Evolutionary conservation across 2,329 filamentous ascomycete genomes (phyloP).

Genomic region (Escovopsis sp.): DNA sequence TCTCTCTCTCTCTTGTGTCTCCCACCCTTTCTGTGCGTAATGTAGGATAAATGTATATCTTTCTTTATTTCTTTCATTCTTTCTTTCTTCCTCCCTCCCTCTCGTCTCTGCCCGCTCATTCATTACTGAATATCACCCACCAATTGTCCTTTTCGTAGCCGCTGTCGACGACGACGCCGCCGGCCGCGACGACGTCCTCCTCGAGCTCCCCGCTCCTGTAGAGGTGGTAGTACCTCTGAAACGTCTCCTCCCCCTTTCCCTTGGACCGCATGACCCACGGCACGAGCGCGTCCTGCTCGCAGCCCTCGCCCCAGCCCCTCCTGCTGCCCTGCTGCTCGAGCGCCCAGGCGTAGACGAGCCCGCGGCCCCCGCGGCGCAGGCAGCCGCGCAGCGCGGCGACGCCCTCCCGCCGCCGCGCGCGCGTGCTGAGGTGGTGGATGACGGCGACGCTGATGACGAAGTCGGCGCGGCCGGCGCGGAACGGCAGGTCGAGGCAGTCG

Average conservation of each 20-base stretch:
- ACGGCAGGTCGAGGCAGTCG: conserved; percentile 72
- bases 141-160: conserved; percentile 98
- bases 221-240: conserved; percentile 87
- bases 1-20: too few relatives aligned
- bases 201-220: conserved; percentile 81
- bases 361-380: conserved; percentile 48
- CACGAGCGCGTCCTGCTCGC: conserved; percentile 83
- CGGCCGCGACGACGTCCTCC: conserved; percentile 57
- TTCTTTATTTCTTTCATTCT: not conserved
- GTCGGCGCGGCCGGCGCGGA: conserved; percentile 46
- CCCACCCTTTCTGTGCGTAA: too few relatives aligned
- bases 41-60: too few relatives aligned
- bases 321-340: conserved; percentile 80
- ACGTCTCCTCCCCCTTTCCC: conserved; percentile 38
- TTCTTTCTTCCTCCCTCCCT: not conserved
- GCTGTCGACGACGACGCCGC: conserved; percentile 59
- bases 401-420: conserved; percentile 54
- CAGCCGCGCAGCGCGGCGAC: conserved; percentile 56
- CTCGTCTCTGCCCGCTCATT: not conserved
- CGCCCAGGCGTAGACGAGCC: conserved; percentile 87
- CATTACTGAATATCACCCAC: conserved; percentile 57
- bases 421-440: conserved; percentile 80
- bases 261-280: conserved; percentile 64
- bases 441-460: conserved; percentile 93
- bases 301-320: conserved; percentile 73